Base-by-base conservation (phyloP, 805 yeast species). In the Schwanniomyces sp. region DNA sequence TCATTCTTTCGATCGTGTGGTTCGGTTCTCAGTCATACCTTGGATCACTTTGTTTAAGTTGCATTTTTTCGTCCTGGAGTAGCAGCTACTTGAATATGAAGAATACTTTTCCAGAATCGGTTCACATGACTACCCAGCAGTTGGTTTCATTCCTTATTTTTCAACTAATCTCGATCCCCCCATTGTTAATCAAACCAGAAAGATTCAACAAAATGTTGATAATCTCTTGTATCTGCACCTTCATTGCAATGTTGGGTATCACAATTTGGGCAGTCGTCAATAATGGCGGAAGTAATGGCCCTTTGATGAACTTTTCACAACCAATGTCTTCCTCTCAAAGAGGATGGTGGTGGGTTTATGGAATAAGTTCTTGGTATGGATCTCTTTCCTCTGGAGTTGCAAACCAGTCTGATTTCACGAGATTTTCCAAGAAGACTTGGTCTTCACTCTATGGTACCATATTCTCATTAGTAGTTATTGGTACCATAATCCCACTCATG, bases 1-100 rank as follows among this genome's bases (percentile, higher is more conserved):
- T 71, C 34, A 64, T 75, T 26, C 60, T 79, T 38, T 70, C 76
- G 16, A 64, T 73, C 30, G 74, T 79, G 36, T 78, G 79, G 76
- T 74, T 65, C 50, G 73, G 75, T 3, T 69, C 72, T 8, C 79
- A 76, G 49, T 61, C 79, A 0, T 78, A 66, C 56, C 65, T 76
- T 12, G 81, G 82, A 41, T 81, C 78, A 5, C 69, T 69, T 39
- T 62, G 76, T 41, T 54, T 77, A 4, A 64, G 69, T 12, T 62
- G 68, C 21, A 59, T 76, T 14, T 46, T 77, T 16, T 62, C 71
- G 17, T 59, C 73, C 34, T 66, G 72, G 57, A 69, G 72, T 51
- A 62, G 70, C 11, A 54, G 64, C 10, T 78, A 66, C 54, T 56
- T 64, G 56, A 63, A 58, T 36, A 61, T 77, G 59, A 59, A 64